Base-by-base conservation (phyloP, 1,284 basidiomycete genomes). In the Schizopora paradoxa region DNA sequence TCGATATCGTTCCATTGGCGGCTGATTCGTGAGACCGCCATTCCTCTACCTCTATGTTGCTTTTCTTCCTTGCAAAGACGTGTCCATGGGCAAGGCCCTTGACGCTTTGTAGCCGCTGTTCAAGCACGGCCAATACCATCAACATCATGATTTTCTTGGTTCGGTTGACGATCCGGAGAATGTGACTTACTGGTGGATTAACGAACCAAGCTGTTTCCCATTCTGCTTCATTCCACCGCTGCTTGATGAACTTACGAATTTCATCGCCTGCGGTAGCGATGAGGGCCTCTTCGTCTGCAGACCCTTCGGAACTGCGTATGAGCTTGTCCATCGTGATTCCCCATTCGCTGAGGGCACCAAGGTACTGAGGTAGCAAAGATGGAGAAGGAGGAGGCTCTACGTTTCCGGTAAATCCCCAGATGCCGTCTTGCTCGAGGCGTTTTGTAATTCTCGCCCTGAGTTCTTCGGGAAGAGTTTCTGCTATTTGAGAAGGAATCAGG, bases 141-240 rank as follows among this genome's bases (percentile, higher is more conserved):
- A 16, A 41, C 27, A 11, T 16, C 8, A 41, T 4, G 25, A 35
- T 8, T 8, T 5, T 5, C 14, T 19, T 18, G 11, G 8, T 10
- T 31, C 8, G 8, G 28, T 10, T 31, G 28, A 14, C 14, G 28
- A 37, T 14, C 8, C 13, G 13, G 6, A 5, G 18, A 56, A 23
- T 43, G 26, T 14, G 1, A 63, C 83, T 62, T 57, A 87, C 86
- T 34, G 82, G 83, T 35, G 87, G 86, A 58, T 90, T 90, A 23
- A 88, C 82, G 58, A 88, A 90, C 87, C 87, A 91, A 2, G 83
- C 83, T 0, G 86, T 87, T 63, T 91, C 87, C 83, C 84, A 91
- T 22, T 75, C 72, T 7, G 58, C 60, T 56, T 84, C 83, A 11
- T 56, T 56, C 87, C 87, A 91, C 41, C 76, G 65, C 34, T 66